Conservation (phyloP, 2,329 filamentous ascomycete genomes). For the Calonectria ilicicola region DNA sequence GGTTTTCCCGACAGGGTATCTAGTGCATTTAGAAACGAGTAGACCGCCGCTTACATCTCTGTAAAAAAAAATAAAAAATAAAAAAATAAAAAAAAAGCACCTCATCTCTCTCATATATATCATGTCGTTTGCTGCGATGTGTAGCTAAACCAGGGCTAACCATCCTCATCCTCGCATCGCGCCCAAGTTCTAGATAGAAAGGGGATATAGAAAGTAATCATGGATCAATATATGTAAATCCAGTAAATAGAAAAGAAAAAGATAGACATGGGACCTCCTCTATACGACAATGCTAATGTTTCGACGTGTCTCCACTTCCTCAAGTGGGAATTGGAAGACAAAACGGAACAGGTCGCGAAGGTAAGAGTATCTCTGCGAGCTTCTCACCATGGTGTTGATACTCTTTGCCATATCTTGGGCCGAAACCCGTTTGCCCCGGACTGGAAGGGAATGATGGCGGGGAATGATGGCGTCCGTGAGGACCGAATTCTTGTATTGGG, state of each 20-base stretch:
- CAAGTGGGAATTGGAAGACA: conserved; percentile 86
- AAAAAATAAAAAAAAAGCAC: conserved; percentile 8
- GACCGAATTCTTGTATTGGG: conserved; percentile 85
- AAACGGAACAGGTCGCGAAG: conserved; percentile 84
- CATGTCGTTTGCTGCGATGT: conserved; percentile 29
- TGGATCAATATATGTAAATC: conserved; percentile 1
- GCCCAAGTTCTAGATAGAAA: conserved; percentile 26
- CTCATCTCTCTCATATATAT: conserved; percentile 23
- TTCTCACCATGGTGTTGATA: conserved; percentile 79
- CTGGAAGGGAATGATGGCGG: conserved; percentile 56
- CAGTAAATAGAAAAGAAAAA: conserved; percentile 28
- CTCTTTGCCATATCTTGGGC: conserved; percentile 85
- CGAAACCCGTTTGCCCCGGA: conserved; percentile 68
- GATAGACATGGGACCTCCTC: not conserved
- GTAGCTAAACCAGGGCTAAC: conserved; percentile 17
- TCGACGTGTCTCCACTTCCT: conserved; percentile 79
- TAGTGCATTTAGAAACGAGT: conserved; percentile 45
- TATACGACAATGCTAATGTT: conserved; percentile 69
- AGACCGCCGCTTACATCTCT: conserved; percentile 37
- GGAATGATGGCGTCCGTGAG: conserved; percentile 74
- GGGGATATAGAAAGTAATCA: conserved; percentile 6
- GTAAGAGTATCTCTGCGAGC: conserved; percentile 78
- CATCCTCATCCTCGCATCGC: conserved; percentile 20
- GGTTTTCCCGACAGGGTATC: conserved; percentile 45
- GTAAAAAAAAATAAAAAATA: conserved; percentile 22